Conservation (phyloP, 805 yeast species). For the Torulaspora franciscae region DNA sequence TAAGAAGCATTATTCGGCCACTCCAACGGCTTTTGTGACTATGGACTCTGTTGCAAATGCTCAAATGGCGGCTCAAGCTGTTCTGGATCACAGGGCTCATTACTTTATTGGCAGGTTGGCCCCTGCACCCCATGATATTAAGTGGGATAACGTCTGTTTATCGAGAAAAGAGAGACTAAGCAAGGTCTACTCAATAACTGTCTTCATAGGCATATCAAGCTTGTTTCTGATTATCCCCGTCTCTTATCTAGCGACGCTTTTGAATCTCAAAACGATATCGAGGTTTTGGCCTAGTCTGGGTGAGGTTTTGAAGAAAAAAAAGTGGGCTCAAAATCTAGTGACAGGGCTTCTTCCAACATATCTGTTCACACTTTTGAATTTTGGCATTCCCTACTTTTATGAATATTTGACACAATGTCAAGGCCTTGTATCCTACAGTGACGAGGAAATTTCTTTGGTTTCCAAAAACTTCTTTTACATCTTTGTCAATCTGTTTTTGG, state of each 20-base stretch:
- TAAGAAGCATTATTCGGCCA: slow-evolving; percentile 65
- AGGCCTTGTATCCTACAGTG: slow-evolving; percentile 88
- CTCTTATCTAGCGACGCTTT: slow-evolving; percentile 72
- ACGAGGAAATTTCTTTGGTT: slow-evolving; percentile 84
- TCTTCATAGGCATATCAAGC: slow-evolving; percentile 47
- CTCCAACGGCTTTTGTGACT: slow-evolving; percentile 89
- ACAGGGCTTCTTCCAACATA: slow-evolving; percentile 90
- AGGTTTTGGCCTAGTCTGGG: slow-evolving; percentile 83
- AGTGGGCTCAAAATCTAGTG: slow-evolving; percentile 71
- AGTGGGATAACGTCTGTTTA: slow-evolving; percentile 86
- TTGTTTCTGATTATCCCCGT: slow-evolving; percentile 78
- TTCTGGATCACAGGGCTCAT: slow-evolving; percentile 82
- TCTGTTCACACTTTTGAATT: slow-evolving; percentile 78
- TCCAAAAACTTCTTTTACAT: slow-evolving; percentile 92
- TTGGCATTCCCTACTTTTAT: slow-evolving; percentile 78
- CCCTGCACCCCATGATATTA: slow-evolving; percentile 93
- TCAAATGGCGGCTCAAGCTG: slow-evolving; percentile 94
- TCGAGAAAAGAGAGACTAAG: slow-evolving; percentile 66
- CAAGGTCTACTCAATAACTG: slow-evolving; percentile 42
- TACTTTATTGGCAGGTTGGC: slow-evolving; percentile 78
- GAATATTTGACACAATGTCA: slow-evolving; percentile 78
- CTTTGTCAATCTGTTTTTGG: slow-evolving; percentile 87
- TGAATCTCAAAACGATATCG: slow-evolving; percentile 72
- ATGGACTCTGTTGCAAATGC: slow-evolving; percentile 95
- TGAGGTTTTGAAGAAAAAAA: slow-evolving; percentile 52